These are phyloP conservation scores for Phytophthora citricola DNA, from an alignment of 352 stramenopile genomes.

Conservation along the genomic window DNA sequence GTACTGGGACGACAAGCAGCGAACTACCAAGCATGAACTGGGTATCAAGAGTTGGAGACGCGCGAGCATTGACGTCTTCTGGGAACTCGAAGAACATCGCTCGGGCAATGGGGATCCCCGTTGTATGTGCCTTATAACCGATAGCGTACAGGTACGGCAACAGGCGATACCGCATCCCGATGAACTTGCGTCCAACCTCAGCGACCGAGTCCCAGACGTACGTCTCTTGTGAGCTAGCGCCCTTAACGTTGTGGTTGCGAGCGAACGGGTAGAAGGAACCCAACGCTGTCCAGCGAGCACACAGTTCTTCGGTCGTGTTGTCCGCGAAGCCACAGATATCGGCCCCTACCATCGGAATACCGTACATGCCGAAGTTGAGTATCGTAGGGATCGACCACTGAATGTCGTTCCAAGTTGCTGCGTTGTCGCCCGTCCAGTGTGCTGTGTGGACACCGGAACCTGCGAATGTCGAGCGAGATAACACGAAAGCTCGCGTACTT, in stretches of 20 bases:
- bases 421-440: background rate
- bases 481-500: background rate
- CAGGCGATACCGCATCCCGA: background rate
- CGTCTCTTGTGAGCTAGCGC: background rate
- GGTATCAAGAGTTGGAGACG: too few species aligned
- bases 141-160: background rate
- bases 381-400: constrained; percentile 3
- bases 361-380: constrained; percentile 1
- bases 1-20: too few species aligned
- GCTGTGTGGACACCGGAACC: background rate
- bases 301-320: constrained; percentile 3
- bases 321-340: constrained; percentile 1
- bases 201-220: background rate
- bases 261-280: constrained; percentile 3
- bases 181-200: constrained; percentile 1
- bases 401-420: constrained; percentile 2
- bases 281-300: constrained; percentile 1
- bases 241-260: background rate
- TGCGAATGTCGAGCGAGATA: constrained; percentile 1
- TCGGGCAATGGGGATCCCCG: too few species aligned
- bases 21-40: too few species aligned
- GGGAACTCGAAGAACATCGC: too few species aligned
- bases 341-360: background rate
- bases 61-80: too few species aligned
- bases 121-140: too few species aligned